phyloP scores from a whole-genome alignment of 495 filamentous ascomycete species.

The Penicillium tannophilum region DNA sequence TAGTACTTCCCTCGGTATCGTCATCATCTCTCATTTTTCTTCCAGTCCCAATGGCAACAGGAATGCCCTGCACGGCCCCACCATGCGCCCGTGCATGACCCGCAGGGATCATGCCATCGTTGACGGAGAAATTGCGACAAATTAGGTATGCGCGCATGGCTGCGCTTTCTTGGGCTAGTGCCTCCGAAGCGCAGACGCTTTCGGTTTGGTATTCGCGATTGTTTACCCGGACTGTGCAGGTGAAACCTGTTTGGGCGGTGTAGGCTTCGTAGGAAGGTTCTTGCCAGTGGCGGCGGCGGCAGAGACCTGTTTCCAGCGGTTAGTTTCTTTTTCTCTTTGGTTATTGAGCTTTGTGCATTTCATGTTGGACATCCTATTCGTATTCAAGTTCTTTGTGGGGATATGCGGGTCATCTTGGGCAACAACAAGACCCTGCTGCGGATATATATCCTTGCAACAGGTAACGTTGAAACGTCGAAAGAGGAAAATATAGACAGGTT shows the following conservation, averaged over 20 bases:
- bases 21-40: conserved; percentile 45
- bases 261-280: conserved; percentile 89
- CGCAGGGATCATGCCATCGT: conserved; percentile 86
- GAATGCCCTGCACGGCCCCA: conserved; percentile 84
- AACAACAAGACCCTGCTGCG: not conserved
- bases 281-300: conserved; percentile 92
- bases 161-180: conserved; percentile 87
- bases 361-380: not conserved
- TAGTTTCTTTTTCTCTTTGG: not conserved
- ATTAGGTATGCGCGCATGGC: conserved; percentile 98
- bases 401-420: not conserved
- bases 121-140: conserved; percentile 97
- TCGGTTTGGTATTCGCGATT: conserved; percentile 96
- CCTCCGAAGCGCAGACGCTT: conserved; percentile 74
- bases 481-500: not conserved
- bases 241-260: conserved; percentile 65
- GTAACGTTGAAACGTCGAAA: too few relatives aligned
- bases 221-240: conserved; percentile 92
- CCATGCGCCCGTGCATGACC: conserved; percentile 69
- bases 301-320: conserved; percentile 68
- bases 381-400: not conserved
- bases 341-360: too few relatives aligned
- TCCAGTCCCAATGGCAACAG: conserved; percentile 70
- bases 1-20: conserved; percentile 44
- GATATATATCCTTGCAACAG: not conserved